Evolutionary conservation across 768 basidiomycete genomes (phyloP).

Genomic region (Kwoniella bestiolae): DNA sequence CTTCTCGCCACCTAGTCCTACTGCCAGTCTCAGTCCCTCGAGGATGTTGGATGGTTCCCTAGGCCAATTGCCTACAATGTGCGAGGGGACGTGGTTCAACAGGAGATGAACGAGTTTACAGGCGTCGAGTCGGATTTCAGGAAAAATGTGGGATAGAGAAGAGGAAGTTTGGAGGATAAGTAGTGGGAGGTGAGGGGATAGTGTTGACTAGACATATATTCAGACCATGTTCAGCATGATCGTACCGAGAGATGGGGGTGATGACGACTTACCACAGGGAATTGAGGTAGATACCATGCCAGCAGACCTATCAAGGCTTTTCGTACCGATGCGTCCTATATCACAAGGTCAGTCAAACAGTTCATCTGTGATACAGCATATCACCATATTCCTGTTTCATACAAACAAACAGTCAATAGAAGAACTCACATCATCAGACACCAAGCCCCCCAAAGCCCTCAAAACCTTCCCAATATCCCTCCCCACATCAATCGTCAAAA

Average conservation of each 20-base stretch:
- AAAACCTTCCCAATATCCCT: slow-evolving; percentile 52
- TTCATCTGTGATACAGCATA: too few species aligned
- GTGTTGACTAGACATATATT: slow-evolving; percentile 63
- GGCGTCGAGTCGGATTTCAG: slow-evolving; percentile 89
- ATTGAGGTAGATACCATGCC: slow-evolving; percentile 70
- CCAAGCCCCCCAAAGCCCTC: slow-evolving; percentile 62
- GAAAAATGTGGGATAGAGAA: slow-evolving; percentile 91
- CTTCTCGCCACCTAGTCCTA: slow-evolving; percentile 51
- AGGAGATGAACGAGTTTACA: slow-evolving; percentile 77
- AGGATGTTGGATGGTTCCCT: slow-evolving; percentile 53
- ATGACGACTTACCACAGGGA: slow-evolving; percentile 63
- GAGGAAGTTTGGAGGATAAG: slow-evolving; percentile 85
- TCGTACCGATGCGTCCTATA: slow-evolving; percentile 77
- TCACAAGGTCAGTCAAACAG: not conserved
- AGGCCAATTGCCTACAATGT: slow-evolving; percentile 72
- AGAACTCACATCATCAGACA: slow-evolving; percentile 75
- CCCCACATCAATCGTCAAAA: slow-evolving; percentile 25
- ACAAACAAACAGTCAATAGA: too few species aligned
- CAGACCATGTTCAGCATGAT: not conserved
- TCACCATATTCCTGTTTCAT: too few species aligned
- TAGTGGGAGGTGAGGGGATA: slow-evolving; percentile 73
- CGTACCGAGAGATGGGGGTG: slow-evolving; percentile 8
- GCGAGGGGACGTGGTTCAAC: slow-evolving; percentile 70
- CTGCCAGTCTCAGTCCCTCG: slow-evolving; percentile 52
- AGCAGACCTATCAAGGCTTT: slow-evolving; percentile 72